These are phyloP conservation scores for Fistulinella prunicolor DNA, from an alignment of 768 basidiomycete species.

Conservation along the genomic window DNA sequence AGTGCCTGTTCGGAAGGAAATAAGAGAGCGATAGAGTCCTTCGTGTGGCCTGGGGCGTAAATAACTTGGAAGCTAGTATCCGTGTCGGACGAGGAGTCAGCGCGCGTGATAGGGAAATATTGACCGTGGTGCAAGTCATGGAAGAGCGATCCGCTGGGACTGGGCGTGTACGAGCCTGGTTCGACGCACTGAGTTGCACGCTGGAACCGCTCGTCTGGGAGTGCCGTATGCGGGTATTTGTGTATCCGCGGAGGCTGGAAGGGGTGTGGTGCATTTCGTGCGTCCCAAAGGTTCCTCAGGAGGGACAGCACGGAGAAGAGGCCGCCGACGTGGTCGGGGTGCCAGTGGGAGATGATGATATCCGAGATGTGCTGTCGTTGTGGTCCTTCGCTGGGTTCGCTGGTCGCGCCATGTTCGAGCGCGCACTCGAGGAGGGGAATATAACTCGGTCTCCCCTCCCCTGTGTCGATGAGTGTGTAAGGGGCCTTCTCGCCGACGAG, in stretches of 20 bases:
- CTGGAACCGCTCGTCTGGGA: slow-evolving; percentile 27
- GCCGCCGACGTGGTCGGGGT: slow-evolving; percentile 82
- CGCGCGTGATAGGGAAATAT: slow-evolving; percentile 36
- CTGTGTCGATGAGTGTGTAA: slow-evolving; percentile 81
- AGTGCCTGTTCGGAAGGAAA: slow-evolving; percentile 68
- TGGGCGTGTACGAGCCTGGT: slow-evolving; percentile 44
- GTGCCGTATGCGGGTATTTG: slow-evolving; percentile 54
- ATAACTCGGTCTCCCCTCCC: slow-evolving; percentile 69
- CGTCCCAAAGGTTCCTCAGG: slow-evolving; percentile 61
- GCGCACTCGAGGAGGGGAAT: slow-evolving; percentile 62
- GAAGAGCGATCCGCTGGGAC: slow-evolving; percentile 41
- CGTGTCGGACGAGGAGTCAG: neutral
- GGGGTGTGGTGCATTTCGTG: slow-evolving; percentile 40
- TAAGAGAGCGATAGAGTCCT: slow-evolving; percentile 77
- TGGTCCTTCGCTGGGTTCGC: neutral
- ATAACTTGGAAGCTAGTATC: slow-evolving; percentile 53
- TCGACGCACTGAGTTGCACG: slow-evolving; percentile 41
- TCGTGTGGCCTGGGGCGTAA: slow-evolving; percentile 88
- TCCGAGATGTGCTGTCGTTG: slow-evolving; percentile 61
- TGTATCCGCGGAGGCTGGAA: slow-evolving; percentile 72
- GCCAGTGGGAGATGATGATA: slow-evolving; percentile 90
- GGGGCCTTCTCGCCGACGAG: slow-evolving; percentile 68
- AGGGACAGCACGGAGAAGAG: slow-evolving; percentile 66
- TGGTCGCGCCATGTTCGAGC: slow-evolving; percentile 44
- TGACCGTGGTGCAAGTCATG: slow-evolving; percentile 63